These are phyloP conservation scores for Myotisia sp. DNA, from an alignment of 2,329 filamentous ascomycete genomes.

Conservation along the genomic window DNA sequence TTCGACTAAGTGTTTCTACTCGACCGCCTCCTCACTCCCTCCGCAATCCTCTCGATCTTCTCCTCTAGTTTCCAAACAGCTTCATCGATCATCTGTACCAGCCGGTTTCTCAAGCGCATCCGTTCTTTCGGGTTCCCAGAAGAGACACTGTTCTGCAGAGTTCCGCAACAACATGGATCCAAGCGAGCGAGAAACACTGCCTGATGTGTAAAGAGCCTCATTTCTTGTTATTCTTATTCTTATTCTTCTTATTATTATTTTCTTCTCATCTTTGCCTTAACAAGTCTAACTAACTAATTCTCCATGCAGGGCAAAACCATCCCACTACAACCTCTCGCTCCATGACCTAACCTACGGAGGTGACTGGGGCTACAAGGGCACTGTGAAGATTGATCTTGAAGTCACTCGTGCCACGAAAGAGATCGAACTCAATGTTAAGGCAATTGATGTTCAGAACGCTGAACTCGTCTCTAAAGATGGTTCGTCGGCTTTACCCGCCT, in stretches of 20 bases:
- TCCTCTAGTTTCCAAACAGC: constrained; percentile 2
- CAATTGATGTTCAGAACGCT: constrained; percentile 60
- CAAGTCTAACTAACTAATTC: constrained; percentile 1
- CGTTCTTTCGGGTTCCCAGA: constrained; percentile 9
- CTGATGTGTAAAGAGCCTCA: constrained; percentile 28
- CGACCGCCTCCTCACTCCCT: constrained; percentile 10
- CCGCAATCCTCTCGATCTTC: constrained; percentile 10
- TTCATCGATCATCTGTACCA: constrained; percentile 5
- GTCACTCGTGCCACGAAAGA: constrained; percentile 58
- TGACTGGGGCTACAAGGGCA: constrained; percentile 71
- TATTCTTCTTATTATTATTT: constrained; percentile 1
- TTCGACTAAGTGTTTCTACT: constrained; percentile 15
- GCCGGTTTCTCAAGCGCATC: constrained; percentile 12
- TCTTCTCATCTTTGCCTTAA: not conserved
- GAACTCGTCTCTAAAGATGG: constrained; percentile 24
- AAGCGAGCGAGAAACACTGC: constrained; percentile 33
- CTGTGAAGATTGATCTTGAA: constrained; percentile 63
- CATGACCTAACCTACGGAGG: constrained; percentile 59
- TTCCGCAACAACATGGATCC: constrained; percentile 29
- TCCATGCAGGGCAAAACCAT: constrained; percentile 60
- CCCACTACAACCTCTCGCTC: constrained; percentile 73
- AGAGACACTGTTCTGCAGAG: constrained; percentile 29
- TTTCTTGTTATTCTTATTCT: too few species aligned
- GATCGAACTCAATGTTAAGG: constrained; percentile 70
- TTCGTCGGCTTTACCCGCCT: constrained; percentile 11